Conservation (phyloP, 2,329 filamentous ascomycete species). For the Trichophyton mentagrophytes region DNA sequence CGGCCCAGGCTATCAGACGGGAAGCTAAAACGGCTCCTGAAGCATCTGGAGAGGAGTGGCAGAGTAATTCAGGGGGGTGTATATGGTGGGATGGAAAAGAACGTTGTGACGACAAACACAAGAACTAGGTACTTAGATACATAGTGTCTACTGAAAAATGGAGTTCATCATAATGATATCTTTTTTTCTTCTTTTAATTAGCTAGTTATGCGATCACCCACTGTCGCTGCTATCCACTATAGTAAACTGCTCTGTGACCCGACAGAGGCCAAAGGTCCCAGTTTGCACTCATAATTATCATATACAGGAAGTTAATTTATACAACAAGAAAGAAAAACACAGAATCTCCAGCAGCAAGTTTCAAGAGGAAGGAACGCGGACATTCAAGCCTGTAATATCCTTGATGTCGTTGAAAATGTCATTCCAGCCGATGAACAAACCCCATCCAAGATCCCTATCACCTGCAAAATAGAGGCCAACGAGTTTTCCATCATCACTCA, state of each 20-base stretch:
- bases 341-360: background rate
- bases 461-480: background rate
- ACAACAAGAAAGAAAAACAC: too few species aligned
- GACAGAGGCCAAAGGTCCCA: too few species aligned
- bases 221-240: too few species aligned
- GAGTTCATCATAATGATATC: too few species aligned
- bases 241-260: too few species aligned
- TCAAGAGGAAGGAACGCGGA: background rate
- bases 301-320: too few species aligned
- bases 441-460: background rate
- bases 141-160: too few species aligned
- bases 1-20: constrained; percentile 57
- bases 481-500: background rate
- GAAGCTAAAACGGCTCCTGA: constrained; percentile 31
- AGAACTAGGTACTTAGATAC: too few species aligned
- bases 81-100: background rate
- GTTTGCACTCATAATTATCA: too few species aligned
- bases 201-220: too few species aligned
- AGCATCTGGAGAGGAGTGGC: constrained; percentile 61
- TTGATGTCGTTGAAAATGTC: background rate
- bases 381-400: background rate
- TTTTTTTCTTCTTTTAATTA: too few species aligned
- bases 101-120: too few species aligned
- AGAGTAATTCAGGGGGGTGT: constrained; percentile 52
- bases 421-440: background rate